Evolutionary conservation across 306 rosid species (phyloP).

Genomic region (Inga oerstediana): DNA sequence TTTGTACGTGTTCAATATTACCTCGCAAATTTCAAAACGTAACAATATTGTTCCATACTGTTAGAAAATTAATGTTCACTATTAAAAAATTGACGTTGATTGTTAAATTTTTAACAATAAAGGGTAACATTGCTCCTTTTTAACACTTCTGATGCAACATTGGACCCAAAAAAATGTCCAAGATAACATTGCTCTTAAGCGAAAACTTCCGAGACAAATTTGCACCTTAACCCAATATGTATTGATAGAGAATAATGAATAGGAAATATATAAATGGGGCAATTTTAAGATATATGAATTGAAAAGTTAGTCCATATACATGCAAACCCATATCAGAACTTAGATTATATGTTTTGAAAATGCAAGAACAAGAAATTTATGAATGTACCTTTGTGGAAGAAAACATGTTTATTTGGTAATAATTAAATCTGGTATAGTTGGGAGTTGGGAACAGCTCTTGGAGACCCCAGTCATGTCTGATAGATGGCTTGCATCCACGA

Average conservation of each 20-base stretch:
- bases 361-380: background rate
- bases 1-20: too few species aligned
- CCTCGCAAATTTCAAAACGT: too few species aligned
- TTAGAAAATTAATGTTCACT: too few species aligned
- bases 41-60: fast-evolving
- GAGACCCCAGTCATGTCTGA: slow-evolving; percentile 33
- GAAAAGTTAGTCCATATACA: background rate
- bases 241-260: background rate
- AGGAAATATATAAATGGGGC: background rate
- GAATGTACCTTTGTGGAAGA: background rate
- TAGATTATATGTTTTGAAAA: background rate
- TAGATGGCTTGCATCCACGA: slow-evolving; percentile 27
- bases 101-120: too few species aligned
- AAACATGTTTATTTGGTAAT: background rate
- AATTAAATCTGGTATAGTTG: slow-evolving; percentile 33
- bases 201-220: too few species aligned
- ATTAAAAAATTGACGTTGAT: too few species aligned
- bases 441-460: slow-evolving; percentile 52
- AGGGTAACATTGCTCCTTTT: too few species aligned
- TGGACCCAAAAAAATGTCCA: background rate
- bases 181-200: too few species aligned
- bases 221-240: background rate
- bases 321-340: background rate
- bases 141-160: too few species aligned
- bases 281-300: background rate